Base-by-base conservation (phyloP, 371 early-diverging fungal genomes). In the Mucor indicus region DNA sequence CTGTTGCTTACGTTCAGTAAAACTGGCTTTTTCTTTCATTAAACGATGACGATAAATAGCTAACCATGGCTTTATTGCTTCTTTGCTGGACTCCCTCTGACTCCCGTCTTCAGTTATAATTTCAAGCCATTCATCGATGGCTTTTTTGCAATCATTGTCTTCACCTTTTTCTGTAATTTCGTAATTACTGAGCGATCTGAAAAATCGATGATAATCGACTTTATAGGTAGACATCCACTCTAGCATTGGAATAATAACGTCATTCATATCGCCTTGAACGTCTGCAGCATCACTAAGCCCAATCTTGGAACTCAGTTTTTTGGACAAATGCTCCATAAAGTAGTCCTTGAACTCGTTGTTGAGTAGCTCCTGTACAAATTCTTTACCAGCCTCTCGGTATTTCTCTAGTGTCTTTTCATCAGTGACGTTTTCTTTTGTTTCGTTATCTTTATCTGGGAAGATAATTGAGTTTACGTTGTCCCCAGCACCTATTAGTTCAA, bases 151-250 rank as follows among this genome's bases (percentile, higher is more conserved):
- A 31, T 77, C 78, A 1, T 30, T 29, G 1, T 72, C 74, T 36
- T 81, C 77, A 1, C 75, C 68, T 4, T 41, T 53, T 0, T 44
- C 48, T 16, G 62, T 60, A 4, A 67, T 50, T 21, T 45, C 12
- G 37, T 64, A 67, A 13, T 67, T 48, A 29, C 72, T 73, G 3
- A 93, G 64, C 0, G 75, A 53, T 3, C 92, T 72, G 65, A 90
- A 85, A 52, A 92, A 88, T 32, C 67, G 59, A n/a, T 85, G 81
- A 51, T 89, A 88, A 59, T 93, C 92, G 0, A 82, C 69, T 12
- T 60, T 46, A 12, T 77, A 75, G 7, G 71, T 64, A 3, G 73
- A 67, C 56, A 91, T 53, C 63, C 91, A 71, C 17, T 78, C 73
- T n/a, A 92, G 61, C 4, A 89, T 66, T 4, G 91, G 92, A 19